Evolutionary conservation across 1,284 basidiomycete genomes (phyloP), one percentile per base, ranked within the genome.

Genomic region (Afroboletus lepidellus): DNA sequence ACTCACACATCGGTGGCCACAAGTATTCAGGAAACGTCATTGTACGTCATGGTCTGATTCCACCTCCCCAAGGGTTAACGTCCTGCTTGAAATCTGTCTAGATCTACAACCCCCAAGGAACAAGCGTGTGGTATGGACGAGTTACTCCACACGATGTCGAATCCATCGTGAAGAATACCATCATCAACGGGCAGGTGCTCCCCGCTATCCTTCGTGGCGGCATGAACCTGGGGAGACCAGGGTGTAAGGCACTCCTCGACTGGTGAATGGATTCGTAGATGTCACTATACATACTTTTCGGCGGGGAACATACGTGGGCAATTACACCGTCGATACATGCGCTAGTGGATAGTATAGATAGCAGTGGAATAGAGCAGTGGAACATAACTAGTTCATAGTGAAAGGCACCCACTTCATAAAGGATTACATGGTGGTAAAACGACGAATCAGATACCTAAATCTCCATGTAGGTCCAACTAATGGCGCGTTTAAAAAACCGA

Each of bases 21-120:
- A 87, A 87, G 59, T 97, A 87, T 67, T 87, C 91, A 18, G 95
- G 95, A 24, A 95, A 96, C 64, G 88, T 92, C 62, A 86, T 95
- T 54, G 92, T 94, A 65, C 66, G 56, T 60, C 41, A 50, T 25
- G 9, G 39, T 48, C 30, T 5, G 3, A 44, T 24, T 5, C 34
- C 24, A 45, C 16, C 29, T 27, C 7, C 15, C 37, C 37, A 20
- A 36, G 24, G 27, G 9, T 55, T 20, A 20, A 37, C 15, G 50
- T 48, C 23, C 6, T 23, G 42, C 30, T 32, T 7, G 8, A 16
- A 18, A 50, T 49, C 18, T 41, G 42, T 16, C 25, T 46, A 93
- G 90, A 90, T 96, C 63, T 87, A 92, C 69, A 89, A 87, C 53
- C 93, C 94, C 0, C 83, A 85, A 51, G 94, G 94, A 16, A 79